These are phyloP conservation scores for Scutellaria minor DNA, from an alignment of 257 asterid species.

Conservation along the genomic window DNA sequence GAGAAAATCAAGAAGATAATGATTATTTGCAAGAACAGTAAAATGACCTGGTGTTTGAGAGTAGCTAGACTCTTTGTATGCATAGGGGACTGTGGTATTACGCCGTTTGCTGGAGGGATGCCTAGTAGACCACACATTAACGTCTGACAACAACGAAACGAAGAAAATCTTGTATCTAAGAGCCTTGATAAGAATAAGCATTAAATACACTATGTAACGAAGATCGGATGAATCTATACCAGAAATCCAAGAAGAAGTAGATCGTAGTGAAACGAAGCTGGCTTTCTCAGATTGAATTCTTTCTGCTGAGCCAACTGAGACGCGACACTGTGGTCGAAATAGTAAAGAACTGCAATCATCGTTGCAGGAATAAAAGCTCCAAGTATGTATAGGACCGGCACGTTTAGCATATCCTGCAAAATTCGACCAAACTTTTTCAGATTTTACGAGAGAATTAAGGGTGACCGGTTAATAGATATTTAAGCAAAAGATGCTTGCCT, in stretches of 20 bases:
- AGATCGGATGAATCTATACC: slow-evolving; percentile 40
- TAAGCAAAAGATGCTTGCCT: slow-evolving; percentile 50
- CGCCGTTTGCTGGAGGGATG: slow-evolving; percentile 91
- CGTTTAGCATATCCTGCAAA: slow-evolving; percentile 78
- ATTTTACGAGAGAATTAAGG: background rate
- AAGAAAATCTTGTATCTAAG: background rate
- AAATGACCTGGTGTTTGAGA: slow-evolving; percentile 82
- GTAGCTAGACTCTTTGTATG: slow-evolving; percentile 88
- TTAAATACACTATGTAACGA: background rate
- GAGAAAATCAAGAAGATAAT: background rate
- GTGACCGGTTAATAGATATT: background rate
- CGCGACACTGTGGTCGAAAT: slow-evolving; percentile 93
- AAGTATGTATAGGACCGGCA: slow-evolving; percentile 69
- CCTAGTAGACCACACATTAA: slow-evolving; percentile 88
- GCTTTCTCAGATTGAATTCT: slow-evolving; percentile 84
- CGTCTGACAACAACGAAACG: slow-evolving; percentile 46
- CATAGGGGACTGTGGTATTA: slow-evolving; percentile 95
- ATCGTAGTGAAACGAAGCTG: slow-evolving; percentile 85
- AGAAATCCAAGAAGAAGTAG: slow-evolving; percentile 78
- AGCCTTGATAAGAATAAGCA: background rate
- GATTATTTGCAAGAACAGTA: background rate
- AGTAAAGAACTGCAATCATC: slow-evolving; percentile 89
- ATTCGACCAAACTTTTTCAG: slow-evolving; percentile 26
- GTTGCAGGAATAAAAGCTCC: slow-evolving; percentile 93
- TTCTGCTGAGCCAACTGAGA: slow-evolving; percentile 91